Conservation (phyloP, 1,284 basidiomycete species). For the Rhodotorula sp. region DNA sequence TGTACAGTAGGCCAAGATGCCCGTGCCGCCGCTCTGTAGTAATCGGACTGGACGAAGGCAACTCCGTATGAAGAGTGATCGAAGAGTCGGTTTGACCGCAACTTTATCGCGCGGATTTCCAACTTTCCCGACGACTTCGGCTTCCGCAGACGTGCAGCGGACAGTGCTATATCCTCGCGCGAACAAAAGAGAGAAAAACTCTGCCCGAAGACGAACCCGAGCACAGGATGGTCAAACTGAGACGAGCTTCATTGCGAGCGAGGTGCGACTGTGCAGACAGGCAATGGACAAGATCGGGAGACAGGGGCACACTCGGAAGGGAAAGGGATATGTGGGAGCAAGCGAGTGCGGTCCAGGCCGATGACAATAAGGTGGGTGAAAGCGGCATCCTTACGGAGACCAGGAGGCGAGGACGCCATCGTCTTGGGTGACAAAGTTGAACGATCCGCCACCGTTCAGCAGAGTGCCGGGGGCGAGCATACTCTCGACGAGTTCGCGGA, state of each 20-base stretch:
- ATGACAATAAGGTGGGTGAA: no score
- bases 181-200: not conserved
- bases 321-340: not conserved
- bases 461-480: constrained; percentile 40
- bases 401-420: constrained; percentile 25
- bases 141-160: no score
- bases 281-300: not conserved
- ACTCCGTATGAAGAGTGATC: no score
- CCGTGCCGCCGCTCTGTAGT: no score
- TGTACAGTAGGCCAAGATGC: no score
- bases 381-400: not conserved
- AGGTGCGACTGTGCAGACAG: constrained; percentile 2
- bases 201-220: not conserved
- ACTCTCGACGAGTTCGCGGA: constrained; percentile 38
- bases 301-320: not conserved
- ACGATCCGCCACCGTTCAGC: constrained; percentile 42
- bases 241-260: constrained; percentile 1
- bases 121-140: no score
- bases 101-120: not conserved
- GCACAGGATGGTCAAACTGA: not conserved
- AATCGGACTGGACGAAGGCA: no score
- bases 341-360: not conserved
- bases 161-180: no score
- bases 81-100: not conserved
- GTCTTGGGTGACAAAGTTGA: constrained; percentile 31